Conservation (phyloP, 768 basidiomycete genomes). For the Dentipellis sp. region DNA sequence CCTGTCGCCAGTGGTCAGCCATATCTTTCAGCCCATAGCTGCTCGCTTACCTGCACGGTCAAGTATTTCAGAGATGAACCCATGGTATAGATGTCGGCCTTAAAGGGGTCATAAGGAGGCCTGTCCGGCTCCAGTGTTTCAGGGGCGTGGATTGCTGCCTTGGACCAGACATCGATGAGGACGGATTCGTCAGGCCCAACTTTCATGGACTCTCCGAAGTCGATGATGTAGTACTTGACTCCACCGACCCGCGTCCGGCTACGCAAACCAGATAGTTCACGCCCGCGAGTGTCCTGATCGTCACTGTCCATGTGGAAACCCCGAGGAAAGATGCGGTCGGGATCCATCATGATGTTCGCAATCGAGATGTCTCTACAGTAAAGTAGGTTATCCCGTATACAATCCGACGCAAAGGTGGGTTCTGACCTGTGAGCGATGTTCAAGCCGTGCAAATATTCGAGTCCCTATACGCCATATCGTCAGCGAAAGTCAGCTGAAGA, state of each 20-base stretch:
- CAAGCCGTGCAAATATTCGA: not conserved
- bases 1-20: not conserved
- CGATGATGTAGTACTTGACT: not conserved
- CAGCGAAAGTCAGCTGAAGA: not conserved
- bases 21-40: not conserved
- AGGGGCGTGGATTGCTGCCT: not conserved
- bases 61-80: not conserved
- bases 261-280: not conserved
- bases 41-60: not conserved
- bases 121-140: not conserved
- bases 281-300: not conserved
- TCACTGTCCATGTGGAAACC: not conserved
- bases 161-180: not conserved
- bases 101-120: not conserved
- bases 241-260: not conserved
- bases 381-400: not conserved
- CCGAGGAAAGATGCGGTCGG: not conserved
- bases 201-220: not conserved
- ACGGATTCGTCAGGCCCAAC: not conserved
- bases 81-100: not conserved
- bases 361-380: not conserved
- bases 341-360: not conserved
- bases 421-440: not conserved
- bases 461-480: not conserved
- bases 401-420: not conserved